Evolutionary conservation across 352 stramenopile genomes (phyloP).

Genomic region (Globisporangium paddicum): DNA sequence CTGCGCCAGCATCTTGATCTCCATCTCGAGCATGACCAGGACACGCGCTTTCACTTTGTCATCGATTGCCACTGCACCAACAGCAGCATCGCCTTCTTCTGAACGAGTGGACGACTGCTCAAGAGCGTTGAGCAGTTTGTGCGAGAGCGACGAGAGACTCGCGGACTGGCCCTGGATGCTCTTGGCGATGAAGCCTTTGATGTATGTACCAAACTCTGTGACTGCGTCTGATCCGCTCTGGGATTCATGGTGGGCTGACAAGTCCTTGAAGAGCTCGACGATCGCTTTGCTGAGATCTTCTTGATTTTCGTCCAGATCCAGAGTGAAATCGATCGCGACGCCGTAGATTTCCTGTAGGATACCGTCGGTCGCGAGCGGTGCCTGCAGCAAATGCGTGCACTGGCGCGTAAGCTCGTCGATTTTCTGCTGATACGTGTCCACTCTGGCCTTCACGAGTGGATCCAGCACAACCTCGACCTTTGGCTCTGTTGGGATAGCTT

Average conservation of each 20-base stretch:
- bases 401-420: conserved; percentile 60
- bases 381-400: conserved; percentile 30
- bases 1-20: conserved; percentile 86
- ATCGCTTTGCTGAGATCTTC: conserved; percentile 12
- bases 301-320: conserved; percentile 30
- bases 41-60: conserved; percentile 16
- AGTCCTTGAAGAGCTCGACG: conserved; percentile 7
- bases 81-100: not conserved
- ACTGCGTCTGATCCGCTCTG: conserved; percentile 16
- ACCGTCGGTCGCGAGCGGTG: conserved; percentile 20
- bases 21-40: conserved; percentile 64
- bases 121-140: conserved; percentile 26
- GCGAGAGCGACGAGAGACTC: conserved; percentile 36
- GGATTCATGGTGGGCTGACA: conserved; percentile 12
- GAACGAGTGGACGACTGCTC: conserved; percentile 12
- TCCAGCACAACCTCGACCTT: conserved; percentile 37
- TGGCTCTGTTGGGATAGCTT: conserved; percentile 12
- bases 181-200: conserved; percentile 53
- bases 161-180: conserved; percentile 33
- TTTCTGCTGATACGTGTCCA: conserved; percentile 73
- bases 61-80: conserved; percentile 2
- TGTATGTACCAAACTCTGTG: conserved; percentile 19
- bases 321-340: conserved; percentile 31
- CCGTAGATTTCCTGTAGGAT: conserved; percentile 79
- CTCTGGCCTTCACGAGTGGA: conserved; percentile 47